Evolutionary conservation across 2,329 filamentous ascomycete genomes (phyloP), one percentile per base, ranked within the genome.

Genomic region (Spiromastix sp.): DNA sequence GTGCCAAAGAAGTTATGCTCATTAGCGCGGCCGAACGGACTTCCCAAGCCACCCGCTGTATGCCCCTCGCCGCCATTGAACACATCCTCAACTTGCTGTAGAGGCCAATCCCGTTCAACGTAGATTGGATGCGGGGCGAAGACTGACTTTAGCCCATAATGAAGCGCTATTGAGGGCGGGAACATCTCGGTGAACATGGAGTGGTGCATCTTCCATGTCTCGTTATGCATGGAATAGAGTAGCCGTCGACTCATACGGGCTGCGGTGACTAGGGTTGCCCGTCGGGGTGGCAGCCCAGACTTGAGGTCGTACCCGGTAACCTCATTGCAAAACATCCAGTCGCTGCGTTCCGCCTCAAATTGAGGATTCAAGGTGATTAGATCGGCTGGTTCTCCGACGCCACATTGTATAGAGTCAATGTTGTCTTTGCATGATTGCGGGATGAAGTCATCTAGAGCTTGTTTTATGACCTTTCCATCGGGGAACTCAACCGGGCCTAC

Each of bases 111-210:
- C 41, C 81, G 74, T 56, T 89, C 82, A 49, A 85, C 83, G 56
- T 78, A 87, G 30, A 87, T 74, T 1, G 83, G 82, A 56, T 87
- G 82, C 8, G 83, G 83, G 8, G 77, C 81, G 49, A 79, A 84
- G 3, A 85, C 79, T 4, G 80, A 77, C 60, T 89, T 89, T 32
- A 87, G 66, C 4, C 84, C 82, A 52, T 91, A 81, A 42, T 85
- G 73, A 12, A 89, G 67, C 0, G 81, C 76, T 17, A 80, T 72
- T 0, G 80, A 80, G 37, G 81, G 77, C 1, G 81, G 76, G 41
- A 78, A 81, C 81, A 89, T 86, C 54, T 89, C 83, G 0, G 81
- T 82, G 39, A 79, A 81, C 48, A 87, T 77, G n/a, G n/a, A n/a
- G 51, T 85, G 81, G 48, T 81, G 80, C 43, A 81, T 79, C 10